Evolutionary conservation across 2,329 filamentous ascomycete genomes (phyloP).

Genomic region (Leptographium galeiforme): DNA sequence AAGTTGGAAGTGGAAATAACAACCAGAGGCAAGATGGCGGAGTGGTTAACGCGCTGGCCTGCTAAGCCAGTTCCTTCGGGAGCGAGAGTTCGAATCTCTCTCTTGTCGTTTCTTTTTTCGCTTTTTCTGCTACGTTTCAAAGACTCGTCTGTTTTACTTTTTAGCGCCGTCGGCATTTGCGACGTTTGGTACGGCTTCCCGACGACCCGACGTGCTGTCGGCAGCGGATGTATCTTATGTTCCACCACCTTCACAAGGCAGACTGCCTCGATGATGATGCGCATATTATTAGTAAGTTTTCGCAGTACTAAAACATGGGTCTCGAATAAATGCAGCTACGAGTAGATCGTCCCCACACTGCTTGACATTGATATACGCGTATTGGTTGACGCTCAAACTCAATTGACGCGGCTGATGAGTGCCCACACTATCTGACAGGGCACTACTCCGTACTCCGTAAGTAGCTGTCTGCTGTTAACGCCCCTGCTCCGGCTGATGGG

Average conservation of each 20-base stretch:
- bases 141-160: too few relatives aligned
- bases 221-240: too few relatives aligned
- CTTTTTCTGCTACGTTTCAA: too few relatives aligned
- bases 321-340: too few relatives aligned
- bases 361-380: not conserved
- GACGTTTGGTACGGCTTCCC: too few relatives aligned
- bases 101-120: not conserved
- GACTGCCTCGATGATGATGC: too few relatives aligned
- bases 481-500: not conserved
- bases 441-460: not conserved
- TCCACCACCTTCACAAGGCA: too few relatives aligned
- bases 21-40: conserved; percentile 2
- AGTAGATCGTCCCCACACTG: too few relatives aligned
- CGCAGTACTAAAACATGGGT: too few relatives aligned
- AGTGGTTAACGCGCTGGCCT: conserved; percentile 4
- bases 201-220: too few relatives aligned
- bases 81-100: conserved; percentile 2
- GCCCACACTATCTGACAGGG: not conserved
- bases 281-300: too few relatives aligned
- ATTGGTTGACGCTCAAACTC: not conserved
- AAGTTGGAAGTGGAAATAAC: not conserved
- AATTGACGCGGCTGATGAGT: not conserved
- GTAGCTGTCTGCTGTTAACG: not conserved
- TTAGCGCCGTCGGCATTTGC: too few relatives aligned
- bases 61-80: conserved; percentile 4